Conservation (phyloP, 495 filamentous ascomycete species). For the Pyrenula aspistea region DNA sequence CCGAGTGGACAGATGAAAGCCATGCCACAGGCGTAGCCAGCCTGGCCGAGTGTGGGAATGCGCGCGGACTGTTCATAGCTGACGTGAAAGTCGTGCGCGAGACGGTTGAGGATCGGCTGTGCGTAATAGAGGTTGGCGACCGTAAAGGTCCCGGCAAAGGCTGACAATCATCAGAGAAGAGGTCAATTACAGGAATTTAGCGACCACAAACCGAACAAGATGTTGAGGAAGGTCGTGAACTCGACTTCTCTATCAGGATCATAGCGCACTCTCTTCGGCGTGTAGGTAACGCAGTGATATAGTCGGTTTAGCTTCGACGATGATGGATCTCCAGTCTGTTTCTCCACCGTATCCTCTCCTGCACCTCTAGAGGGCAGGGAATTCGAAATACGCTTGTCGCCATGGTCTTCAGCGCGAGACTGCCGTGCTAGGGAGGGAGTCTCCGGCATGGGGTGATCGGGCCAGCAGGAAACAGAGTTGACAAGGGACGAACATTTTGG, state of each 20-base stretch:
- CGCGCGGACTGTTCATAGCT: slow-evolving; percentile 41
- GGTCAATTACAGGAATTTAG: slow-evolving; percentile 15
- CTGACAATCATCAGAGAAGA: slow-evolving; percentile 1
- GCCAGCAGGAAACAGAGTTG: neutral
- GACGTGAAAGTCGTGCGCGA: slow-evolving; percentile 50
- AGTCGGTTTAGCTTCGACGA: neutral
- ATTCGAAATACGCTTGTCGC: neutral
- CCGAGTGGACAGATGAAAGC: slow-evolving; percentile 69
- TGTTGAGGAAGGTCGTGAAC: slow-evolving; percentile 46
- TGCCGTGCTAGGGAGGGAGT: neutral
- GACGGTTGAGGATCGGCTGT: slow-evolving; percentile 53
- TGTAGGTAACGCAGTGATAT: slow-evolving; percentile 32
- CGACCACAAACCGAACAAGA: slow-evolving; percentile 35
- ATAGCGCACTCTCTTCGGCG: slow-evolving; percentile 44
- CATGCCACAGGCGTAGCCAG: slow-evolving; percentile 66
- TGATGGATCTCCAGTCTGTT: too few relatives aligned
- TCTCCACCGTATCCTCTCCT: too few relatives aligned
- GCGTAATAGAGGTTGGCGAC: slow-evolving; percentile 63
- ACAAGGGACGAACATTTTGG: neutral
- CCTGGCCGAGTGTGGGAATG: slow-evolving; percentile 69
- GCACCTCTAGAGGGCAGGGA: too few relatives aligned
- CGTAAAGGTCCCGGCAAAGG: slow-evolving; percentile 26
- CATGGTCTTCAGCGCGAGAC: neutral
- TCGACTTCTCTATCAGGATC: slow-evolving; percentile 39
- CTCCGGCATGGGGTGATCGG: neutral